Conservation (phyloP, 1,284 basidiomycete genomes). For the Sanghuangporus weigelae region DNA sequence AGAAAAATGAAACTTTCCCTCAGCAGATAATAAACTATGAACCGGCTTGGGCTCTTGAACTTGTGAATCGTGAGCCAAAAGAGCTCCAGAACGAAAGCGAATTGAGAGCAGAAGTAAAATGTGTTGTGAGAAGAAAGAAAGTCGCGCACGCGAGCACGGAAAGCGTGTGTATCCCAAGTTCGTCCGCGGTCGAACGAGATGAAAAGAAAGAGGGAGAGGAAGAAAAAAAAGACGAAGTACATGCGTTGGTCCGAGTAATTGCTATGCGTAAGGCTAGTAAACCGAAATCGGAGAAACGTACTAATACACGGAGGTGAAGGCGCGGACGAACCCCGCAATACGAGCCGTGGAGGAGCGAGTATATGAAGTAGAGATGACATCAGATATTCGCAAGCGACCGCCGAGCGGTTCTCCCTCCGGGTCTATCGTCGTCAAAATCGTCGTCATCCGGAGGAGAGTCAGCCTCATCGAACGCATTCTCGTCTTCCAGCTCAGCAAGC, state of each 20-base stretch:
- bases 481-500: slow-evolving; percentile 40
- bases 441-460: slow-evolving; percentile 51
- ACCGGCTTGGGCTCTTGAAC: too few species aligned
- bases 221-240: not conserved
- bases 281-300: not conserved
- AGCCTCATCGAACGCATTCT: slow-evolving; percentile 34
- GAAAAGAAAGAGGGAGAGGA: not conserved
- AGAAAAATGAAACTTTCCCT: too few species aligned
- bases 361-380: slow-evolving; percentile 6
- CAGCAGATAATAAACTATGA: too few species aligned
- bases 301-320: not conserved
- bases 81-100: not conserved
- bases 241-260: slow-evolving; percentile 6
- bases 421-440: slow-evolving; percentile 34
- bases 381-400: slow-evolving; percentile 22
- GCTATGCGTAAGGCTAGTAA: not conserved
- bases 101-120: not conserved
- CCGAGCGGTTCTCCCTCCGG: not conserved
- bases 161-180: not conserved
- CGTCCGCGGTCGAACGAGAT: slow-evolving; percentile 4
- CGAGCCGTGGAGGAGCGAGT: not conserved
- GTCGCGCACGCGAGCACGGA: not conserved
- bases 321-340: not conserved
- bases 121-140: not conserved
- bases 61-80: not conserved